Conservation (phyloP, 192 early-diverging fungal genomes). For the Geranomyces michiganensis region DNA sequence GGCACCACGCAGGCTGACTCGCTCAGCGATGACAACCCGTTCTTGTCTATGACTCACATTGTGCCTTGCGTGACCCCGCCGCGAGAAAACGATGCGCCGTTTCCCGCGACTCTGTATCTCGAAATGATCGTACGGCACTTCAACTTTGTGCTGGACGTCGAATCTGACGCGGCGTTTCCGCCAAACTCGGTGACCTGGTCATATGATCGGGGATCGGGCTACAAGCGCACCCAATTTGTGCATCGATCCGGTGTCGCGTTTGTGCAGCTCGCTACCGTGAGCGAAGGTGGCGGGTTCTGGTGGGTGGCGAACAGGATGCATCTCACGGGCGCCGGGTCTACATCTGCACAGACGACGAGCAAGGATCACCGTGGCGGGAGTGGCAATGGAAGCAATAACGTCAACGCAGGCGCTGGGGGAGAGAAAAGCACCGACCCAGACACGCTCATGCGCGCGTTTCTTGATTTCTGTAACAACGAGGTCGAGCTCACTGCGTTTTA, state of each 20-base stretch:
- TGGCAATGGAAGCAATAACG: conserved; percentile 18
- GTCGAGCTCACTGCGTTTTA: conserved; percentile 68
- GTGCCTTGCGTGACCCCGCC: conserved; percentile 65
- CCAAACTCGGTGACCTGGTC: conserved; percentile 57
- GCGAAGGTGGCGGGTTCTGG: conserved; percentile 72
- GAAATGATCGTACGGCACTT: conserved; percentile 77
- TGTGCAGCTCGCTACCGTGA: conserved; percentile 75
- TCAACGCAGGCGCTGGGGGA: background rate
- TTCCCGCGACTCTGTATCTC: conserved; percentile 72
- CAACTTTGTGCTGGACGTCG: conserved; percentile 92
- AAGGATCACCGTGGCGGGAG: background rate
- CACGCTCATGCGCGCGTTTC: conserved; percentile 24
- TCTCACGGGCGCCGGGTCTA: conserved; percentile 49
- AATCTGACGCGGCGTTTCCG: conserved; percentile 79
- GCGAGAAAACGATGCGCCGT: conserved; percentile 26
- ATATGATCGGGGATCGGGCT: conserved; percentile 61
- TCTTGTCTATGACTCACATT: conserved; percentile 72
- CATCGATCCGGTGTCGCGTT: conserved; percentile 90
- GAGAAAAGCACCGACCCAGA: conserved; percentile 22
- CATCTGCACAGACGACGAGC: conserved; percentile 3
- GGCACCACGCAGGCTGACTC: conserved; percentile 64
- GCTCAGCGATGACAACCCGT: conserved; percentile 83
- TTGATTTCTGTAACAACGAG: conserved; percentile 53
- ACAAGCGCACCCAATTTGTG: conserved; percentile 85
- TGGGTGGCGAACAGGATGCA: conserved; percentile 88